phyloP scores from a whole-genome alignment of 768 basidiomycete species.

The Hebeloma cylindrosporum region DNA sequence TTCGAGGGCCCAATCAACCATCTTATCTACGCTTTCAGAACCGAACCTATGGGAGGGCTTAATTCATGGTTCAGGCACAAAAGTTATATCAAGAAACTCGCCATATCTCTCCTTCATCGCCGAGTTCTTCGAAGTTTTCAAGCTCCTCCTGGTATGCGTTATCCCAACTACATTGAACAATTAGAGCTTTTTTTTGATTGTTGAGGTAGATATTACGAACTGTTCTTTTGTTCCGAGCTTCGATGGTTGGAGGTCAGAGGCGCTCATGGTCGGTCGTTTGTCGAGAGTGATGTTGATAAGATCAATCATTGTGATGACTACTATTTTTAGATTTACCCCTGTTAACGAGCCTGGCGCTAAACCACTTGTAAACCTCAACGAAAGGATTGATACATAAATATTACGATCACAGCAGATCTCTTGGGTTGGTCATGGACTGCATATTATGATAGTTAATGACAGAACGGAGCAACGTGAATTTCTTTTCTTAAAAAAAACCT shows the following conservation, averaged over 20 bases:
- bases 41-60: slow-evolving; percentile 79
- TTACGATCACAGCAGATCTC: no score
- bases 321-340: background rate
- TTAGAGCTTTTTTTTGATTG: background rate
- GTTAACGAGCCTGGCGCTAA: no score
- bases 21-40: slow-evolving; percentile 69
- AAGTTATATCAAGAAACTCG: slow-evolving; percentile 55
- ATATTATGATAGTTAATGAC: no score
- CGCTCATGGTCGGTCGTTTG: slow-evolving; percentile 25
- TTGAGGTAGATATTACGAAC: slow-evolving; percentile 40
- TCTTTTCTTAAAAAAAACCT: no score
- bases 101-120: slow-evolving; percentile 88
- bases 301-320: background rate
- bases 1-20: slow-evolving; percentile 70
- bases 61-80: slow-evolving; percentile 69
- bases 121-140: slow-evolving; percentile 69
- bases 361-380: no score
- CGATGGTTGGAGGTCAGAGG: slow-evolving; percentile 60
- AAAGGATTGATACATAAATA: no score
- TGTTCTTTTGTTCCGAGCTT: slow-evolving; percentile 78
- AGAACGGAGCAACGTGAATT: no score
- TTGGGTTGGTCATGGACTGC: no score
- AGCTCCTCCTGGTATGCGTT: slow-evolving; percentile 70
- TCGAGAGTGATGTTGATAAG: slow-evolving; percentile 18
- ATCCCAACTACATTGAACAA: slow-evolving; percentile 62